Percentiles rank a stretch among this genome's conserved stretches.
phyloP scores from a whole-genome alignment of 768 basidiomycete genomes.

The Tephrocybe sp. region DNA sequence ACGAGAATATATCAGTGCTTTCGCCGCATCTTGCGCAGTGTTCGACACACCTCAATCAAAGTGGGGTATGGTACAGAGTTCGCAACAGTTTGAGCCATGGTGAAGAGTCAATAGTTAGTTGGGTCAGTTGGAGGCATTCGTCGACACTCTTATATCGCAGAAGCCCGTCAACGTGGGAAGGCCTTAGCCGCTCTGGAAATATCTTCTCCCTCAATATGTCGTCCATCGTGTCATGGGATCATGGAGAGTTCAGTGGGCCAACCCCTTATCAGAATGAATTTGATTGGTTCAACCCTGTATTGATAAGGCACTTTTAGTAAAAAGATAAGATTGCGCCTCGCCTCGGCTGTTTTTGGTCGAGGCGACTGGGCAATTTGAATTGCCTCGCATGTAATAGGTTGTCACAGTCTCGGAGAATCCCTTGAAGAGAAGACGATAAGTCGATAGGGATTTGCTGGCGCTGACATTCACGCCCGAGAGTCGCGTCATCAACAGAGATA shows the following conservation, averaged over 20 bases:
- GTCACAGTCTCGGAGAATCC: no score
- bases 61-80: constrained; percentile 64
- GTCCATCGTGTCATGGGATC: constrained; percentile 1
- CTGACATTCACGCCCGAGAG: no score
- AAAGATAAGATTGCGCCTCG: no score
- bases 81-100: constrained; percentile 55
- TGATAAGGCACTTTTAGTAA: no score
- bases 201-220: background rate
- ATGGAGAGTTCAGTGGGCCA: background rate
- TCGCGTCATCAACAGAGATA: no score
- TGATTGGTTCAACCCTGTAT: no score
- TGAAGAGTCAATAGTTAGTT: background rate
- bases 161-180: constrained; percentile 9
- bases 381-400: no score
- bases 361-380: no score
- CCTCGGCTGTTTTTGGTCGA: no score
- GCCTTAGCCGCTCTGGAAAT: background rate
- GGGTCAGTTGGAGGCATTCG: background rate
- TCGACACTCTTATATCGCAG: constrained; percentile 6
- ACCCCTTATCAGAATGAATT: background rate
- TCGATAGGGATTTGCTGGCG: no score
- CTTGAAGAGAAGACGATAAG: no score
- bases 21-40: background rate
- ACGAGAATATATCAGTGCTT: background rate
- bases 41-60: constrained; percentile 46